Conservation (phyloP, 2,329 filamentous ascomycete genomes). For the Claviceps maximensis region DNA sequence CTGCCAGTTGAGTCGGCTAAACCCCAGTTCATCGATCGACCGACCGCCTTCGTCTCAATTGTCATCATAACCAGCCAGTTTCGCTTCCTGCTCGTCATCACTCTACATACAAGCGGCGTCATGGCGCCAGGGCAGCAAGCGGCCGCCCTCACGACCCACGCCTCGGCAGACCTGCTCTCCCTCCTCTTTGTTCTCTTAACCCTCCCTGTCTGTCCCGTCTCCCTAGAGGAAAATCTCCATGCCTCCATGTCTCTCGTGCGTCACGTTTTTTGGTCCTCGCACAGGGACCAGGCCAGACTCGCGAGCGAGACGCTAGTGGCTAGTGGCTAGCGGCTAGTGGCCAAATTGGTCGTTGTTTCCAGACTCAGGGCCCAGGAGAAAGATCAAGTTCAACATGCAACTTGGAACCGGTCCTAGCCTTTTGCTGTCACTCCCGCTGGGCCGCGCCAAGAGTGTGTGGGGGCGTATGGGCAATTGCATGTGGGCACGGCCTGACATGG, state of each 20-base stretch:
- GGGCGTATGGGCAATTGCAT: not conserved
- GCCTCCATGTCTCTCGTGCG: not conserved
- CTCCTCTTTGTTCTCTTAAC: not conserved
- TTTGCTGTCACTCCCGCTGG: not conserved
- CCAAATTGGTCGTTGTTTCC: not conserved
- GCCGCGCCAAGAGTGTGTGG: not conserved
- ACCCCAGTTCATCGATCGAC: not conserved
- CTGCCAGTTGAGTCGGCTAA: not conserved
- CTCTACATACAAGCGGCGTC: not conserved
- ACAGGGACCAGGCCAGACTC: not conserved
- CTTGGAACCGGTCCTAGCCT: not conserved
- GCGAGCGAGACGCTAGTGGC: not conserved
- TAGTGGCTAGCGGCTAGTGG: not conserved
- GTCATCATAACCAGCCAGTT: not conserved
- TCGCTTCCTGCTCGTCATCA: not conserved
- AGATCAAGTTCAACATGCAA: not conserved
- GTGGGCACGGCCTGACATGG: not conserved
- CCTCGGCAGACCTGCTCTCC: not conserved
- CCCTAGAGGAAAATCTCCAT: not conserved
- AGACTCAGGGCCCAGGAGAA: not conserved
- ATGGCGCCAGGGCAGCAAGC: not conserved
- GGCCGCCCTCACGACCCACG: not conserved
- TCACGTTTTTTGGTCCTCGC: not conserved
- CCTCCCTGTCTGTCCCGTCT: not conserved
- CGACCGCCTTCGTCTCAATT: not conserved